These are phyloP conservation scores for Cladochytrium replicatum DNA, from an alignment of 192 early-diverging fungal genomes.

Conservation along the genomic window DNA sequence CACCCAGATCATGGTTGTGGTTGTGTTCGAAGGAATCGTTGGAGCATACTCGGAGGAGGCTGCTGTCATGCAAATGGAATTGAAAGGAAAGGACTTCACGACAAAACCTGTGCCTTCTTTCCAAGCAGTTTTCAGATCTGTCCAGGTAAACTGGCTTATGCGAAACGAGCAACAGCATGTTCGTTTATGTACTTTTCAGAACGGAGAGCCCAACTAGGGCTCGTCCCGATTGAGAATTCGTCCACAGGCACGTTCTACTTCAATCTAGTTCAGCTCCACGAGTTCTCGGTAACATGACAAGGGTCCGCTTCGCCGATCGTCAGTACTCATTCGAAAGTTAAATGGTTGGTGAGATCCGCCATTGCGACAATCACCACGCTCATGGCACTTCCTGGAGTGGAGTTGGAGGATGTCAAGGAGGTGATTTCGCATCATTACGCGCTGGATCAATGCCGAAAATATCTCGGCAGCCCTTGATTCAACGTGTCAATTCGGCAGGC, in stretches of 20 bases:
- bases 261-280: too few species aligned
- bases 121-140: too few species aligned
- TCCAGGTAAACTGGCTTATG: too few species aligned
- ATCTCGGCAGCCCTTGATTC: constrained; percentile 3
- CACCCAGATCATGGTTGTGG: too few species aligned
- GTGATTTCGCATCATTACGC: constrained; percentile 22
- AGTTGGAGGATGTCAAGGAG: constrained; percentile 14
- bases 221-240: constrained; percentile 28
- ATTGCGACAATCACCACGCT: constrained; percentile 18
- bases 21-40: constrained; percentile 6
- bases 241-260: constrained; percentile 19
- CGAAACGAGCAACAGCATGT: too few species aligned
- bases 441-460: constrained; percentile 26
- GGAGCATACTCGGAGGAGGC: constrained; percentile 26
- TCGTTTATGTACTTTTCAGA: too few species aligned
- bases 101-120: too few species aligned
- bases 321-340: too few species aligned
- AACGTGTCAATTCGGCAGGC: constrained; percentile 8
- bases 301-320: too few species aligned
- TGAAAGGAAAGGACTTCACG: background rate
- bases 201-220: constrained; percentile 9
- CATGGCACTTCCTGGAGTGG: constrained; percentile 12
- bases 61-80: constrained; percentile 3
- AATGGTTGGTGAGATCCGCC: constrained; percentile 24
- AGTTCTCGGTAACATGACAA: constrained; percentile 16